Evolutionary conservation across 495 filamentous ascomycete genomes (phyloP), one percentile per base, ranked within the genome.

Genomic region (Aspergillus coremiiformis): DNA sequence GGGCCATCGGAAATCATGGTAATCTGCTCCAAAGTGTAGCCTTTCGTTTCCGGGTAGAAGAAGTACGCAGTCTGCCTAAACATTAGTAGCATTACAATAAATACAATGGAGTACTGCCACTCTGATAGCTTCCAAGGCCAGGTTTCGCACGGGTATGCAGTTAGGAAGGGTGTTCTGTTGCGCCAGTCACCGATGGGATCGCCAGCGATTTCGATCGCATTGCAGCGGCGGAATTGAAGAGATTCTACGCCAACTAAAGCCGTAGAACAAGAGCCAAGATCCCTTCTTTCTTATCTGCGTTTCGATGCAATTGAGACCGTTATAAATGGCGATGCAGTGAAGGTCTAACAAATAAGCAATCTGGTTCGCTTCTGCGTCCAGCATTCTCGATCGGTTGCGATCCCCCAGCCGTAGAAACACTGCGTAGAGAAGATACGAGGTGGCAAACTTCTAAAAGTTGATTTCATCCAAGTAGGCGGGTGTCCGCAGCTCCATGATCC

Each of bases 1-100:
- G 44, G 44, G 7, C 52, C 52, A 39, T 58, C 51, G 20, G 55
- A 59, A 1, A 59, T 66, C 67, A 74, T 76, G 55, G 72, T 72
- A 2, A 84, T 74, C 66, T 84, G 77, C 65, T 85, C 83, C 44
- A 84, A 73, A 17, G 79, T 81, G 20, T 79, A 78, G 19, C 82
- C 81, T 56, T 72, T 75, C 27, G 82, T 85, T 72, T 85, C 82
- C 50, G 84, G 74, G 57, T 83, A 84, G 69, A 74, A 80, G 67
- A 81, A 76, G 70, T 75, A 84, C 19, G 79, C 76, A 51, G 82
- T 79, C 15, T 64, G 27, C 17, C 73, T 70, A 42, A 79, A 79
- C 45, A 57, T 39, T 42, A 82, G 49, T 62, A 84, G 75, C 53
- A 79, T 55, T 47, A 68, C 70, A 60, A 82, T 73, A 61, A 80